phyloP scores from a whole-genome alignment of 208 protist species.

The Herpetomonas tarakana region DNA sequence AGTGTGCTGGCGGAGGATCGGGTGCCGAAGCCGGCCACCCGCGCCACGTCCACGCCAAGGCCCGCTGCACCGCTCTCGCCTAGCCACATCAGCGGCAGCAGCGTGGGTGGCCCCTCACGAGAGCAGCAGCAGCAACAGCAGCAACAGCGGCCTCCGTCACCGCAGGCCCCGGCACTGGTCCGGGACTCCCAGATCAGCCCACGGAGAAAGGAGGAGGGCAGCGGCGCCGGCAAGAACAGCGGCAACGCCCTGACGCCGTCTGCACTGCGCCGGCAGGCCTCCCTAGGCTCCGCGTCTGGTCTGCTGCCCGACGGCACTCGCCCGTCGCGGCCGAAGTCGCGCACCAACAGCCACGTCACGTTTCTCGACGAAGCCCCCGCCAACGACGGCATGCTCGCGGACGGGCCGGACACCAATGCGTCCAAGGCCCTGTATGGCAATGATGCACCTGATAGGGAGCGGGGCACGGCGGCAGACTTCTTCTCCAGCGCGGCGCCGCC shows the following conservation, averaged over 20 bases:
- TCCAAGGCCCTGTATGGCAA: no score
- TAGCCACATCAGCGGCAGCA: no score
- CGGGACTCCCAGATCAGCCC: background rate
- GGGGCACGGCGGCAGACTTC: no score
- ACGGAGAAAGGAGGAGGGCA: background rate
- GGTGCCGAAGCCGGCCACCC: background rate
- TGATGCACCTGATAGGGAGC: no score
- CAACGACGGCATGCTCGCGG: background rate
- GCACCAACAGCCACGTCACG: slow-evolving; percentile 13
- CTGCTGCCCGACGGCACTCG: background rate
- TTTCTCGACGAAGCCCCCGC: slow-evolving; percentile 11
- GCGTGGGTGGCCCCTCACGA: no score
- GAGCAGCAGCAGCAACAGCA: no score
- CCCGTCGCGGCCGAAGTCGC: background rate
- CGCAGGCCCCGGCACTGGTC: background rate
- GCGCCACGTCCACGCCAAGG: no score
- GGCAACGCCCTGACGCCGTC: background rate
- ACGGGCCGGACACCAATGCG: no score
- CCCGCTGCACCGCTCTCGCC: background rate
- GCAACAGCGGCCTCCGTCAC: background rate
- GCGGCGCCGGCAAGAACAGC: background rate
- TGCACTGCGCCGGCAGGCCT: background rate
- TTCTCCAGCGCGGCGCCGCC: no score
- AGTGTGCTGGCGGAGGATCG: background rate
- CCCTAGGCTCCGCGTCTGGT: background rate